Evolutionary conservation across 805 yeast species (phyloP), one percentile per base, ranked within the genome.

Genomic region (Candida saitoana): DNA sequence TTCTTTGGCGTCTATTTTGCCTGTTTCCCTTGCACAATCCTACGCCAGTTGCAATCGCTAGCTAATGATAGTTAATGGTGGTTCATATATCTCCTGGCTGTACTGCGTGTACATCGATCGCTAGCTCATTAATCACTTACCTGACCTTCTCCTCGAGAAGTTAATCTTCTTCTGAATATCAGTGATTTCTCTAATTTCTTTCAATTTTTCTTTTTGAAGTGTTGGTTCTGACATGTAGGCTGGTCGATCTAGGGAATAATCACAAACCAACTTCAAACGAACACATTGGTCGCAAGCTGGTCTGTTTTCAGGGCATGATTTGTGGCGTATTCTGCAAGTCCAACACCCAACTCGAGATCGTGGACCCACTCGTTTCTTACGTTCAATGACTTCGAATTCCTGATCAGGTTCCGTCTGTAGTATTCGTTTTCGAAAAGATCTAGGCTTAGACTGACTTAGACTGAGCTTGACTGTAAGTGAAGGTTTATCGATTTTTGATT

Each of bases 251-350:
- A 47, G 49, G 11, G 67, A 65, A 50, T 79, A 82, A 53, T 77
- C 82, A 58, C 93, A 84, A 2, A 50, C 53, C 16, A 84, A 56
- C 5, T 79, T 77, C 17, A 84, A 64, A 38, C 81, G 62, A 2
- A 51, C 50, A 58, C 93, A 84, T 49, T 78, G 80, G 5, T 56
- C 54, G 55, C 93, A 84, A 3, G 43, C 52, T 1, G 90, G 89
- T 48, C 67, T 71, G 44, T 77, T 78, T 52, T 79, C 87, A 1
- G 86, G 76, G 53, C 91, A 84, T 49, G 82, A 77, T 57, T 84
- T 84, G 49, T 86, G 80, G 31, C 93, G 70, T 14, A 82, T 60
- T 43, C 90, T 62, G 55, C 91, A 84, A 4, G 87, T 84, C 91
- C 91, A 84, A 54, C 93, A 84, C 0, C 90, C 90, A 22, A 67